Evolutionary conservation across 116 monocot genomes (phyloP), one percentile per base, ranked within the genome.

Genomic region (Cymodocea nodosa): DNA sequence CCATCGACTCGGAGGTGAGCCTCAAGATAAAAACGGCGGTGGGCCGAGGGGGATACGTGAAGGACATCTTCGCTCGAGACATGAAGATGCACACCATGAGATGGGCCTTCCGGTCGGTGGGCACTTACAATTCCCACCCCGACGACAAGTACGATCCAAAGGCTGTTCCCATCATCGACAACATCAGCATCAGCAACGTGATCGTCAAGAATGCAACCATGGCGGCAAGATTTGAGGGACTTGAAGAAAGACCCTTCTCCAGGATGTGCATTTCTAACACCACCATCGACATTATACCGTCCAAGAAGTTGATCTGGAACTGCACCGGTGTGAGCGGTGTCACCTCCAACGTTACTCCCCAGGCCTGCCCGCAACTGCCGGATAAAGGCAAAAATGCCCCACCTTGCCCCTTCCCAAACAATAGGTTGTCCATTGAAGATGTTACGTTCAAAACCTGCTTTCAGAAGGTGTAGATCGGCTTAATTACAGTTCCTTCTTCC

Each of bases 1-100:
- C 82, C 24, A 68, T 63, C 59, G 55, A 79, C 51, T 77, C 89
- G 7, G 89, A 80, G 37, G 59, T 79, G 8, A 85, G 75, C 48
- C 79, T 89, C 67, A 70, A 82, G 60, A 84, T 89, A 36, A 89
- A 89, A 70, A 84, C 89, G 52, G 82, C 77, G 6, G 60, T 65
- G 0, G 89, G 89, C 4, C 64, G 89, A 44, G 85, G 89, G 23
- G 84, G 77, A 11, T 89, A 75, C 54, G 82, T 89, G 11, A 56
- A 81, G 36, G 82, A 89, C 69, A 58, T 89, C 12, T 82, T 72
- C 2, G 64, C 84, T 14, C 35, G 74, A 5, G 73, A 73, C 5
- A 77, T 89, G 67, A 66, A 36, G 51, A 75, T 89, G 79, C 68
- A 70, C 64, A 70, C 70, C 9, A 51, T 89, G 70, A 71, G 59